Conservation (phyloP, 2,329 filamentous ascomycete genomes). For the Scopulariopsis brevicaulis region DNA sequence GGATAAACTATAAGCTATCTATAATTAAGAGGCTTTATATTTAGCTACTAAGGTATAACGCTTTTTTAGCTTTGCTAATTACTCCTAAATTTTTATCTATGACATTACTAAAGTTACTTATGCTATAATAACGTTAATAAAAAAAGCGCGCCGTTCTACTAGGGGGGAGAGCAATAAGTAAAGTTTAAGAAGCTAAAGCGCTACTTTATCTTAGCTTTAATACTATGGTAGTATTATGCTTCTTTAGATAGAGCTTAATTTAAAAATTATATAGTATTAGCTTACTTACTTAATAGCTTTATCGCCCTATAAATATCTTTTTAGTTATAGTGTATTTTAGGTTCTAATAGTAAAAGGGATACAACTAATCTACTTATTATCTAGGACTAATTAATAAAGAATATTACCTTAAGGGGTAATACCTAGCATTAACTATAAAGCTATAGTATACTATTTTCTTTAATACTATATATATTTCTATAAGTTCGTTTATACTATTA, state of each 20-base stretch:
- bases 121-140: background rate
- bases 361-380: background rate
- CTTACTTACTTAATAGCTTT: too few relatives aligned
- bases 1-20: background rate
- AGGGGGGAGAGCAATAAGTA: too few relatives aligned
- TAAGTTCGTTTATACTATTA: background rate
- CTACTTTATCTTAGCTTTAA: too few relatives aligned
- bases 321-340: background rate
- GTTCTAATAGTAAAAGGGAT: background rate
- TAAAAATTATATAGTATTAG: too few relatives aligned
- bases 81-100: too few relatives aligned
- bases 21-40: too few relatives aligned
- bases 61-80: too few relatives aligned
- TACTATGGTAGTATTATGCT: too few relatives aligned
- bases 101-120: background rate
- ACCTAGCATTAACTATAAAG: background rate
- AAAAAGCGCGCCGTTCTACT: background rate
- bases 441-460: background rate
- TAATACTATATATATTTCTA: background rate
- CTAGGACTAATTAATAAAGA: background rate
- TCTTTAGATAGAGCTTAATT: too few relatives aligned
- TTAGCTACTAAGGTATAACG: too few relatives aligned
- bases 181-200: too few relatives aligned
- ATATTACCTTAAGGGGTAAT: background rate
- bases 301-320: too few relatives aligned